Evolutionary conservation across 352 stramenopile species (phyloP), one percentile per base, ranked within the genome.

Genomic region (Thalassiosira delicatula): DNA sequence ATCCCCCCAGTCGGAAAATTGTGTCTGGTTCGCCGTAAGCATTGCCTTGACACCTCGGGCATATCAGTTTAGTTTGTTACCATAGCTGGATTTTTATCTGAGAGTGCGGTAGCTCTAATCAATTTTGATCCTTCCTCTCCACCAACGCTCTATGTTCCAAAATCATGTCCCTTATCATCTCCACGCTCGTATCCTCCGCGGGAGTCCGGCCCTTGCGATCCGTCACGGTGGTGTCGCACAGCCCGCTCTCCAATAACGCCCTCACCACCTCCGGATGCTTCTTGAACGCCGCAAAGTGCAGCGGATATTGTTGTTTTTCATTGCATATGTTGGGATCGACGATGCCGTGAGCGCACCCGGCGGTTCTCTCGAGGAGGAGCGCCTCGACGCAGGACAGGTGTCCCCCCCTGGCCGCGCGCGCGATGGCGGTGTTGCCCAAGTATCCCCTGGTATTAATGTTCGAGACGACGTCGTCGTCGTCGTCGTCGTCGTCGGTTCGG

Each of bases 231-330:
- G 74, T 70, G 46, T 82, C 81, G 40, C 40, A 71, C 1, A 70
- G 62, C 29, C 82, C 82, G 44, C 42, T 12, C 23, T 84, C 46
- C 46, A 91, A 57, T 7, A 91, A 51, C 14, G 61, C 33, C 2
- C 46, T 29, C 8, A 90, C 70, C 27, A 30, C 21, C 1, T 74
- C 70, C 23, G 17, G 27, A 37, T 89, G 23, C 46, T 72, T 44
- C 44, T 88, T 83, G 54, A 91, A 91, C 4, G 85, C 85, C 12
- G 85, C 85, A 83, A 91, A 90, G 62, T 91, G 85, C 7, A 91
- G 67, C 33, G 79, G 85, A 60, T 85, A 86, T 56, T 90, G 83
- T 27, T 88, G 32, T 65, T 91, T 90, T 29, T 81, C 61, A 66
- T 91, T 89, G 49, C 53, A 37, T 46, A 84, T 59, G 37, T 85